Percentiles rank a stretch among this genome's conserved stretches.
Conservation (phyloP, 805 yeast genomes). For the Clavispora asparagi region DNA sequence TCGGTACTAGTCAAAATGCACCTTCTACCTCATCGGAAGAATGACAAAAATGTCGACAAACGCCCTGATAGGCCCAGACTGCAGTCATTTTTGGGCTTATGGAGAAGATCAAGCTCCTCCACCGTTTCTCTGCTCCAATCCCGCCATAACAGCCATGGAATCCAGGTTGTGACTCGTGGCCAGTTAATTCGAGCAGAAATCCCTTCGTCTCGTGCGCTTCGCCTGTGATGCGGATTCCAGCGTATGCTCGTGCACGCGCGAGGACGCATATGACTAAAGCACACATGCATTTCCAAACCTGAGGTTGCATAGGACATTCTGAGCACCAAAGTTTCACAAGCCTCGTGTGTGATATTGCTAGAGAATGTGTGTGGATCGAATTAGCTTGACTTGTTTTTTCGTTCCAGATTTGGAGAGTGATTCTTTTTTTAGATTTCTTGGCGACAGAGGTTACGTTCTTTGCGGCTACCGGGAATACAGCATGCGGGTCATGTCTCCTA, state of each 20-base stretch:
- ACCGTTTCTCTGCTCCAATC: background rate
- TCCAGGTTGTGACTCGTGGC: background rate
- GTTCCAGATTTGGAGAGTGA: no score
- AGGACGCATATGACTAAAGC: no score
- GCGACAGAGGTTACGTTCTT: background rate
- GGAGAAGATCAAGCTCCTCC: background rate
- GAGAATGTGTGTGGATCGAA: no score
- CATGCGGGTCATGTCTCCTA: background rate
- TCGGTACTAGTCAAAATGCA: background rate
- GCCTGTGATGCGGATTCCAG: background rate
- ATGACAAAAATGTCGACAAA: background rate
- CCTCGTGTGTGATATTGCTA: no score
- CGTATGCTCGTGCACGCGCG: no score
- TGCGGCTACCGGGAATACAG: background rate
- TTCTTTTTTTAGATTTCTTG: background rate
- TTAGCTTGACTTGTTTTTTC: no score
- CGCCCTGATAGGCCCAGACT: background rate
- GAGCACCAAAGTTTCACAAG: no score
- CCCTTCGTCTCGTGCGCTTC: background rate
- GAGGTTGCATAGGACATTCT: no score
- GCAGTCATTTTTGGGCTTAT: background rate
- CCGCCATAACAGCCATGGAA: background rate
- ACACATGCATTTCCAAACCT: no score
- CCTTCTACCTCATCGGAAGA: background rate
- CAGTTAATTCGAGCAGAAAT: background rate